Conservation (phyloP, 257 asterid genomes). For the Paulownia fortunei region DNA sequence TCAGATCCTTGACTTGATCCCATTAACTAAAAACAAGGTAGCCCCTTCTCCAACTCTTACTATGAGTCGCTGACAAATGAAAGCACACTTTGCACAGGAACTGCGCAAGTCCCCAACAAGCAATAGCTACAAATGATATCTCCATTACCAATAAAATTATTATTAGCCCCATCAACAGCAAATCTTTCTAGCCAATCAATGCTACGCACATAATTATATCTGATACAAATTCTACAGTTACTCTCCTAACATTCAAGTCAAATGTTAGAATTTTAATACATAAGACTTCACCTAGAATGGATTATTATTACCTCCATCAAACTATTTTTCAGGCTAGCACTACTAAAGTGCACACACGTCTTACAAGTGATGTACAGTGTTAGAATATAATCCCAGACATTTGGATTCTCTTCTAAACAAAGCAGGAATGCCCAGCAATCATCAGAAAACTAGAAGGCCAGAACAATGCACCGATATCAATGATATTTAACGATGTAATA, state of each 20-base stretch:
- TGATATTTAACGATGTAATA: background rate
- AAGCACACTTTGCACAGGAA: background rate
- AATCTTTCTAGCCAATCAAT: constrained; percentile 6
- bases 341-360: background rate
- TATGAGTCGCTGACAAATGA: background rate
- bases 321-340: background rate
- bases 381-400: background rate
- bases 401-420: background rate
- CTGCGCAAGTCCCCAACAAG: background rate
- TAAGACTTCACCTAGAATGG: background rate
- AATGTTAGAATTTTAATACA: background rate
- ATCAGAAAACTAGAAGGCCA: background rate
- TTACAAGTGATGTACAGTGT: background rate
- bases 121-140: background rate
- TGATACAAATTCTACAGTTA: background rate
- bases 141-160: background rate
- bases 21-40: background rate
- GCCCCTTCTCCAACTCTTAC: background rate
- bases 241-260: background rate
- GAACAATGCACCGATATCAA: background rate
- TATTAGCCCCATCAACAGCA: background rate
- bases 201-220: background rate
- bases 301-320: background rate
- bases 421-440: background rate
- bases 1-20: background rate